Evolutionary conservation across 345 rosid genomes (phyloP), one percentile per base, ranked within the genome.

Genomic region (Arabis hirsuta): DNA sequence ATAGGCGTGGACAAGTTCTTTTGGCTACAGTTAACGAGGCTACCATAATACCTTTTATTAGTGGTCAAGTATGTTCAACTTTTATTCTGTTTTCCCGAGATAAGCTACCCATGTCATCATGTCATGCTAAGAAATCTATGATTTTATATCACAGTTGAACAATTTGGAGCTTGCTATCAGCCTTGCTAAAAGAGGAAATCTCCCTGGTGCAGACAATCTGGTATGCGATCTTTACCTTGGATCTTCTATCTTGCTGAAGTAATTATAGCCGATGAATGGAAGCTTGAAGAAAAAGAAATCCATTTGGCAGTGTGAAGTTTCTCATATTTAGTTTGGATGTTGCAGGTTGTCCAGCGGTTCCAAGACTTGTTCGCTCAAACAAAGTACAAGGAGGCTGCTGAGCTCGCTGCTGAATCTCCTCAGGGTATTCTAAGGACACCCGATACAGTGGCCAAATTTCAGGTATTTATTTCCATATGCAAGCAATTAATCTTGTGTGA

Each of bases 171-270:
- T 96, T 62, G 99, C 99, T 67, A 96, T 96, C 54, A 92, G 88
- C 73, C 98, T 96, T 52, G 99, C 99, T 63, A 96, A 92, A 79
- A 84, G 99, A 82, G 99, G 99, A 82, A 96, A 96, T 79, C 99
- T 96, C 65, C 99, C 99, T 79, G 99, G 99, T 73, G 99, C 97
- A 29, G 99, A 96, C 81, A 90, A 90, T 83, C 86, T 96, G 90
- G 99, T 88, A 85, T 82, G 62, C n/a, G 2, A n/a, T 73, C 26
- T 57, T 72, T n/a, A 54, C 44, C 31, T 14, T 54, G 55, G 39
- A 54, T 55, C 19, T 44, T 27, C 36, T 68, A 22, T 54, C 45
- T 69, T 47, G 38, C 26, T 54, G 45, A 68, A 45, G 69, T 45
- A 36, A 10, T 44, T 67, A 12, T 74, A n/a, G 31, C 47, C 12